Base-by-base conservation (phyloP, 495 filamentous ascomycete genomes). In the Melanomma pulvis-pyrius region DNA sequence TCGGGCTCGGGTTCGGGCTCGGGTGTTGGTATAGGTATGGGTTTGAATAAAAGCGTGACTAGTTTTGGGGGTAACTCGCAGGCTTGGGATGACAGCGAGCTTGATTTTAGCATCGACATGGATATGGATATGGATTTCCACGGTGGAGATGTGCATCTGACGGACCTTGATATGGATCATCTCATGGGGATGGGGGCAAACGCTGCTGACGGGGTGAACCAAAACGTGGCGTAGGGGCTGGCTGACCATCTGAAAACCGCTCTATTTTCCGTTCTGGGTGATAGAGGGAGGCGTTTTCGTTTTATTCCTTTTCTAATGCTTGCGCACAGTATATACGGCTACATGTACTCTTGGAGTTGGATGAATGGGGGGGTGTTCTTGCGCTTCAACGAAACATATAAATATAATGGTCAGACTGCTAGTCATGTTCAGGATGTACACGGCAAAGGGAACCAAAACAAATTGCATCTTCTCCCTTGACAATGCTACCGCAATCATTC, bases 1-100 rank as follows among this genome's bases (percentile, higher is more conserved):
- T 49, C 56, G 13, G 48, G 26, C 13, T 47, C 21, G 8, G 21
- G 7, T 7, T 13, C 24, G 7, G 39, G 58, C 29, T 3, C 26
- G 15, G 58, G 12, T 7, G 48, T 22, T 26, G 32, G 39, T n/a
- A 44, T 44, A 15, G 39, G 39, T 15, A 44, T 44, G 39, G 39
- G 39, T 15, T 7, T 44, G 17, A 44, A 44, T n/a, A 44, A 44
- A 15, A 44, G 39, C n/a, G 39, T 44, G 8, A n/a, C 8, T 17
- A 15, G 39, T 2, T 44, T 44, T 44, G 39, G 28, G 34, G 24
- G 21, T 8, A 17, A 36, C 2, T 13, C 30, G 26, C 39, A 57
- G 29, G 63, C 9, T 19, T 68, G 65, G 65, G 59, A 59, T 59
- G 65, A 68, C 36, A 48, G 26, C 24, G 59, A 63, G 17, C 28